Percentiles rank a stretch among this genome's conserved stretches.
Evolutionary conservation across 306 rosid species (phyloP).

Genomic region (Prunus campanulata): DNA sequence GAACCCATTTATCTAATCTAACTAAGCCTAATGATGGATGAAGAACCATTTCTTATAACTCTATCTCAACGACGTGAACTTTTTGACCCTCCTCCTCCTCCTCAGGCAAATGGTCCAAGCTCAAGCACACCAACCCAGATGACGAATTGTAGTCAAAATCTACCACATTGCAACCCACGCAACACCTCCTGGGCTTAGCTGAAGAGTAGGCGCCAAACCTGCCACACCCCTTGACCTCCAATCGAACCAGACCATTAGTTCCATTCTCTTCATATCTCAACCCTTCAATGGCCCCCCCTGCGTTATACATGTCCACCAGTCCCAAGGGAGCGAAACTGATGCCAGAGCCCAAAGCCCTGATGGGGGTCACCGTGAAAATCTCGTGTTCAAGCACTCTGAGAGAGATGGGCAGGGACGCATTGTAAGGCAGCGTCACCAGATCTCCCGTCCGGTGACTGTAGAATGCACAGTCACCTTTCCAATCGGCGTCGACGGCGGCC

Average conservation of each 20-base stretch:
- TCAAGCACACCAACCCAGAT: conserved; percentile 53
- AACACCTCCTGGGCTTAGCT: conserved; percentile 54
- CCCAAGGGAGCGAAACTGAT: conserved; percentile 69
- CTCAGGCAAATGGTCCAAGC: conserved; percentile 56
- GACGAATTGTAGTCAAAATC: conserved; percentile 46
- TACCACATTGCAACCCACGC: conserved; percentile 34
- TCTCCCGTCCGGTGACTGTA: conserved; percentile 43
- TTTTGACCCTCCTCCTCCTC: conserved; percentile 46
- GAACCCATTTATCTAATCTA: neutral
- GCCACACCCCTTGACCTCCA: conserved; percentile 83
- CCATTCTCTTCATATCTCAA: conserved; percentile 41
- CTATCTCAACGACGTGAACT: conserved; percentile 54
- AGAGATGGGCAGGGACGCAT: conserved; percentile 63
- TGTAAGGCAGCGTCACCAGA: conserved; percentile 56
- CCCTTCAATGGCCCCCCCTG: conserved; percentile 77
- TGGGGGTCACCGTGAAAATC: conserved; percentile 67
- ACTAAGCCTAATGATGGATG: neutral
- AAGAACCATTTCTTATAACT: conserved; percentile 33
- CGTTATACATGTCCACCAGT: conserved; percentile 75
- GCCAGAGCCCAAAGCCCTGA: conserved; percentile 50
- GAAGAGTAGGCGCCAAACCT: conserved; percentile 72
- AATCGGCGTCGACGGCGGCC: conserved; percentile 31
- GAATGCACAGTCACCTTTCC: conserved; percentile 76
- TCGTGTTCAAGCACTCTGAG: conserved; percentile 73
- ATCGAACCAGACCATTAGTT: neutral